phyloP scores from a whole-genome alignment of 306 rosid species.

The Luffa aegyptiaca region DNA sequence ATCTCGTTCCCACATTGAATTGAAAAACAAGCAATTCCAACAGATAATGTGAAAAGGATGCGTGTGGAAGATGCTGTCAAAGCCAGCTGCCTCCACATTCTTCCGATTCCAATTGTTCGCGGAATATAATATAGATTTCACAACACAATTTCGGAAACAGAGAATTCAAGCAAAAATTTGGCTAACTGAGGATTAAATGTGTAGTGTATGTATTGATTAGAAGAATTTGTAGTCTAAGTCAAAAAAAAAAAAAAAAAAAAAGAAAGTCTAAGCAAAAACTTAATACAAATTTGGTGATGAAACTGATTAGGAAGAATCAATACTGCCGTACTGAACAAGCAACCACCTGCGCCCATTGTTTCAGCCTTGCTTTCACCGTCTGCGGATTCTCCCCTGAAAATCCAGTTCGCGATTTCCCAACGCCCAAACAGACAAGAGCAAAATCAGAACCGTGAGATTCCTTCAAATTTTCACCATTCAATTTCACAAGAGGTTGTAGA shows the following conservation, averaged over 20 bases:
- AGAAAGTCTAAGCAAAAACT: neutral
- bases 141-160: neutral
- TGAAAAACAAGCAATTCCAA: neutral
- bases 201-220: neutral
- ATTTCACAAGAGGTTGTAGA: neutral
- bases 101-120: neutral
- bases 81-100: neutral
- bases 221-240: neutral
- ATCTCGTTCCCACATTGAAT: neutral
- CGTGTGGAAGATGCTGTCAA: neutral
- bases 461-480: neutral
- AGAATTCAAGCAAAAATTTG: neutral
- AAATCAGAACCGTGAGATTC: neutral
- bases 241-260: neutral
- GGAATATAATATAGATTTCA: neutral
- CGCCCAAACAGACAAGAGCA: neutral
- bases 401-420: neutral
- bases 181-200: neutral
- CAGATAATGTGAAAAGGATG: neutral
- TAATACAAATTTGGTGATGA: neutral
- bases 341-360: slow-evolving; percentile 97
- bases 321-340: slow-evolving; percentile 83
- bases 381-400: slow-evolving; percentile 68
- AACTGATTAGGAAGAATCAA: neutral
- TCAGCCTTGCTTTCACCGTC: slow-evolving; percentile 69